Evolutionary conservation across 83 land plant species (phyloP).

Genomic region (Diphasiastrum complanatum): DNA sequence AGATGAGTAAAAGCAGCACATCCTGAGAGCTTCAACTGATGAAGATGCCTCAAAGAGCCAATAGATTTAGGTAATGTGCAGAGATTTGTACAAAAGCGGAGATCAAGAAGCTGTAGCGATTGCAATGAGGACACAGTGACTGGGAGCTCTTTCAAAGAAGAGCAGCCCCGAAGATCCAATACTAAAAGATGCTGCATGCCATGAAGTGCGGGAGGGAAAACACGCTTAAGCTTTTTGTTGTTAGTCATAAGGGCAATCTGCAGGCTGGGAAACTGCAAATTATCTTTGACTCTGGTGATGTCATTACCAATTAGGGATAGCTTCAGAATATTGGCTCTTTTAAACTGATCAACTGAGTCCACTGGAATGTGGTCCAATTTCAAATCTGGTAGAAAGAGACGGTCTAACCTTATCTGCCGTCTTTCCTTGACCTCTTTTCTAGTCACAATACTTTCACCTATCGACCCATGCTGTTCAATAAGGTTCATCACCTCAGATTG

Average conservation of each 20-base stretch:
- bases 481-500: too few species aligned
- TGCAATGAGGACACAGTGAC: conserved; percentile 9
- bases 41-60: conserved; percentile 16
- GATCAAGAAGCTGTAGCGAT: conserved; percentile 20
- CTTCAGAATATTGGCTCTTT: conserved; percentile 7
- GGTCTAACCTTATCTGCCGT: conserved; percentile 5
- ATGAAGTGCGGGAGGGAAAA: conserved; percentile 6
- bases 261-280: conserved; percentile 6
- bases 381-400: conserved; percentile 16
- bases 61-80: conserved; percentile 11
- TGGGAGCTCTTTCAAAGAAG: conserved; percentile 17
- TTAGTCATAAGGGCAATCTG: conserved; percentile 9
- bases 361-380: background rate
- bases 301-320: conserved; percentile 6
- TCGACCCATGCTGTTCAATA: too few species aligned
- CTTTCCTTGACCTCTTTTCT: conserved; percentile 4
- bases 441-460: background rate
- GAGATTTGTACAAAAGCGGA: conserved; percentile 21
- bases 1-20: conserved; percentile 16
- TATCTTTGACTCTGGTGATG: background rate
- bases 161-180: conserved; percentile 16
- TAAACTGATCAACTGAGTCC: background rate
- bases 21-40: conserved; percentile 12
- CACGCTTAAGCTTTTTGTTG: conserved; percentile 5
- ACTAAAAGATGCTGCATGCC: conserved; percentile 21